Base-by-base conservation (phyloP, 2,329 filamentous ascomycete genomes). In the Botryotinia narcissicola region DNA sequence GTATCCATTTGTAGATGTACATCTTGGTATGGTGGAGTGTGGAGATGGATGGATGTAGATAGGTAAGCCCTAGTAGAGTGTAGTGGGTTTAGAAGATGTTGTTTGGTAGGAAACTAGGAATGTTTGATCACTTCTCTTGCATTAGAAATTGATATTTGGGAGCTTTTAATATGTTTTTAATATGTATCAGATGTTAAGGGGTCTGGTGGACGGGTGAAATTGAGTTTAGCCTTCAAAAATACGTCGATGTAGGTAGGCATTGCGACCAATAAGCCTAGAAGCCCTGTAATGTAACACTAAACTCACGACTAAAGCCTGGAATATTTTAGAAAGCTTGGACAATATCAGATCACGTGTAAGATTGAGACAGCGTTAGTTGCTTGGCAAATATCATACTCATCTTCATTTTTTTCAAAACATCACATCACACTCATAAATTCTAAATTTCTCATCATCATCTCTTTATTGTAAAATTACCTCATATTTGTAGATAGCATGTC, bases 101-200 rank as follows among this genome's bases (percentile, higher is more conserved):
- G 20, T 61, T 61, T 40, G 25, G 32, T 22, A 16, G 22, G 60
- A 40, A 40, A n/a, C 35, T 22, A n/a, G 22, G 6, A 29, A 29
- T 22, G 12, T n/a, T 7, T 3, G 4, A n/a, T 25, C 22, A 37
- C 25, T 40, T n/a, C 35, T 62, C 35, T n/a, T 5, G 22, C 22
- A n/a, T 62, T 3, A 3, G 0, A n/a, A 18, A 40, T 42, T n/a
- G 35, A 1, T 9, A 18, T 40, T 61, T 22, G 35, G 59, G 12
- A n/a, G 1, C 5, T 9, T 9, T n/a, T 4, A 2, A 9, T 14
- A n/a, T 62, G 22, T 4, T 9, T 9, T n/a, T 4, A 2, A 9
- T 14, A n/a, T 62, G 22, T 4, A 9, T 61, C 4, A 25, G 35
- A 40, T 40, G 10, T 37, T 4, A n/a, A 37, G 8, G 25, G 25